phyloP scores from a whole-genome alignment of 257 asterid species.

The Apocynum venetum region DNA sequence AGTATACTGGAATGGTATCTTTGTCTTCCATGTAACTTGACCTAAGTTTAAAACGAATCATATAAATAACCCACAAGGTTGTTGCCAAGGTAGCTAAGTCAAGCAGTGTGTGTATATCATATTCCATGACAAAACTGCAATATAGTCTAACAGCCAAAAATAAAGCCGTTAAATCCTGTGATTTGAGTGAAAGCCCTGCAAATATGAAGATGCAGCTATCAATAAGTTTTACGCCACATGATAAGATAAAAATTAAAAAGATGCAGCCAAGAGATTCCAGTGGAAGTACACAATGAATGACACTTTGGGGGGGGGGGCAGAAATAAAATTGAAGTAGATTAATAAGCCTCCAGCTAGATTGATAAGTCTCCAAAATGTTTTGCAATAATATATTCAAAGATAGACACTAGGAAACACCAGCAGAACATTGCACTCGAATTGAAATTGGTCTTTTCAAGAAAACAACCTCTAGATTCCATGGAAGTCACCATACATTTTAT shows the following conservation, averaged over 20 bases:
- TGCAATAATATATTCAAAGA: not conserved
- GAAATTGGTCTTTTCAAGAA: not conserved
- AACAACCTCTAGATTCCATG: not conserved
- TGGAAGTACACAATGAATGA: not conserved
- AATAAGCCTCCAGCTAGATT: not conserved
- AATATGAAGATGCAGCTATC: slow-evolving; percentile 2
- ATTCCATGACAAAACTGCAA: slow-evolving; percentile 95
- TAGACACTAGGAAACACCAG: not conserved
- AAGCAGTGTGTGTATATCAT: slow-evolving; percentile 89
- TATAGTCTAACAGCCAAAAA: slow-evolving; percentile 91
- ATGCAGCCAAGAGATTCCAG: not conserved
- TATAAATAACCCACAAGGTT: slow-evolving; percentile 91
- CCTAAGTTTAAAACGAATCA: slow-evolving; percentile 63
- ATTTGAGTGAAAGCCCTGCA: slow-evolving; percentile 86
- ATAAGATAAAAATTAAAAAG: not conserved
- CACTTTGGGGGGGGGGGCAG: not conserved
- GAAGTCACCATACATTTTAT: not conserved
- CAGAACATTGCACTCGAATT: not conserved
- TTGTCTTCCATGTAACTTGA: slow-evolving; percentile 90
- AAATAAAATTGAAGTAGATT: not conserved
- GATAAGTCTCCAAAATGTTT: not conserved
- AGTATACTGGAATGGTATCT: slow-evolving; percentile 68
- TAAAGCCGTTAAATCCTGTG: slow-evolving; percentile 92
- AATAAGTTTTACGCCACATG: not conserved
- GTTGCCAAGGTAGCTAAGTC: slow-evolving; percentile 86